Evolutionary conservation across 768 basidiomycete species (phyloP).

Genomic region (Termitomyces sp.): DNA sequence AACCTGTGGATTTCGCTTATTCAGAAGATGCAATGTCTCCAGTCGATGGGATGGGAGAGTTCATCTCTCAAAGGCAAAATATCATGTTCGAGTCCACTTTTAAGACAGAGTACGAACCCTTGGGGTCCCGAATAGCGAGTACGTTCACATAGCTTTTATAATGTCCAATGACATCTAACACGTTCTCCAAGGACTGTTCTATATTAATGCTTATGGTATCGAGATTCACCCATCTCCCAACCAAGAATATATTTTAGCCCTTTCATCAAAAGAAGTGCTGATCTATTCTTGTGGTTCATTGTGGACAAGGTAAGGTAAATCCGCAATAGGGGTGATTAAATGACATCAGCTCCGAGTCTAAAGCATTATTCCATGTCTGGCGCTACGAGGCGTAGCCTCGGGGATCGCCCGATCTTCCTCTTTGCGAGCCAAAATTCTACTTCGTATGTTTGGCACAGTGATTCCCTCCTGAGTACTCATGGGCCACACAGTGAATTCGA

Average conservation of each 20-base stretch:
- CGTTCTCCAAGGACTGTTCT: conserved; percentile 57
- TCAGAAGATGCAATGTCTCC: conserved; percentile 33
- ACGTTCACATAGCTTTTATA: conserved; percentile 19
- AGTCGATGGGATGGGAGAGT: conserved; percentile 49
- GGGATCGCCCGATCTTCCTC: conserved; percentile 70
- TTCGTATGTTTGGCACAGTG: conserved; percentile 47
- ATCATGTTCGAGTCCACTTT: conserved; percentile 55
- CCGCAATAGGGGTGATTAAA: background rate
- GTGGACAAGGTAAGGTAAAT: conserved; percentile 71
- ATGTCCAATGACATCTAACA: conserved; percentile 5
- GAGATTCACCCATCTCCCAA: conserved; percentile 92
- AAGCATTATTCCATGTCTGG: conserved; percentile 83
- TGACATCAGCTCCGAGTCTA: background rate
- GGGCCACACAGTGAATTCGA: conserved; percentile 64
- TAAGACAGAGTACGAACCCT: conserved; percentile 49
- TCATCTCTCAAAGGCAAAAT: conserved; percentile 46
- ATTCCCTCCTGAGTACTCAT: background rate
- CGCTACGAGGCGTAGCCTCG: conserved; percentile 72
- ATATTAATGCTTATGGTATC: conserved; percentile 88
- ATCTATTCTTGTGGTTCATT: conserved; percentile 93
- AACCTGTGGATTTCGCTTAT: conserved; percentile 24
- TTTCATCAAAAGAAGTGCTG: conserved; percentile 58
- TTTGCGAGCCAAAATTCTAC: conserved; percentile 76
- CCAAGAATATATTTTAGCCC: conserved; percentile 63
- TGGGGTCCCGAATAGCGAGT: conserved; percentile 63